phyloP scores from a whole-genome alignment of 176 grass and related monocot species.

The Olyra latifolia region DNA sequence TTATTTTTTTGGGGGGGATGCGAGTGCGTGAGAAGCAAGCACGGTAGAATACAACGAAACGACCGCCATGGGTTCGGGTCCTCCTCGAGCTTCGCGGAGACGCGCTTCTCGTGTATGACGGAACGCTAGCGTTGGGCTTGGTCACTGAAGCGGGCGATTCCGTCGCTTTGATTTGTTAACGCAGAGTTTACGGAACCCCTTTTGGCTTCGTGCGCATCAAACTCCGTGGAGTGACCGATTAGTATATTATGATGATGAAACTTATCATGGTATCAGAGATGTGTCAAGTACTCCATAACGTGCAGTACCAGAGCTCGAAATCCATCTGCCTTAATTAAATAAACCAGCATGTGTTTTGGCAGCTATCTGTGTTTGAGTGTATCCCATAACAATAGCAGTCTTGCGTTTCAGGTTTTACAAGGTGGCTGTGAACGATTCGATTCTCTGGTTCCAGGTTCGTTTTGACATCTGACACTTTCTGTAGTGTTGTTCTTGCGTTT shows the following conservation, averaged over 20 bases:
- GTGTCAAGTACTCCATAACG: not conserved
- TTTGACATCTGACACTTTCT: conserved; percentile 41
- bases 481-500: not conserved
- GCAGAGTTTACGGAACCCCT: not conserved
- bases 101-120: conserved; percentile 17
- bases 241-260: conserved; percentile 2
- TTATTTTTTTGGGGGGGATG: not conserved
- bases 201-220: not conserved
- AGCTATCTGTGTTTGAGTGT: not conserved
- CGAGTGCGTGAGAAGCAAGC: not conserved
- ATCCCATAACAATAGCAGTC: not conserved
- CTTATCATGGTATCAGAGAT: not conserved
- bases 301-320: not conserved
- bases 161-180: not conserved
- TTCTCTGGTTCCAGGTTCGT: conserved; percentile 97
- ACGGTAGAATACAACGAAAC: not conserved
- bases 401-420: conserved; percentile 86
- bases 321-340: not conserved
- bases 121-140: conserved; percentile 2
- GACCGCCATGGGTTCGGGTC: not conserved
- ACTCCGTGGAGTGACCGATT: not conserved
- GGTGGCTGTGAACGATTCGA: conserved; percentile 60
- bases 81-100: not conserved
- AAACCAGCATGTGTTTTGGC: not conserved
- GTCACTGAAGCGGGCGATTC: not conserved